phyloP scores from a whole-genome alignment of 106 monocot species.

The Dioscorea dumetorum region DNA sequence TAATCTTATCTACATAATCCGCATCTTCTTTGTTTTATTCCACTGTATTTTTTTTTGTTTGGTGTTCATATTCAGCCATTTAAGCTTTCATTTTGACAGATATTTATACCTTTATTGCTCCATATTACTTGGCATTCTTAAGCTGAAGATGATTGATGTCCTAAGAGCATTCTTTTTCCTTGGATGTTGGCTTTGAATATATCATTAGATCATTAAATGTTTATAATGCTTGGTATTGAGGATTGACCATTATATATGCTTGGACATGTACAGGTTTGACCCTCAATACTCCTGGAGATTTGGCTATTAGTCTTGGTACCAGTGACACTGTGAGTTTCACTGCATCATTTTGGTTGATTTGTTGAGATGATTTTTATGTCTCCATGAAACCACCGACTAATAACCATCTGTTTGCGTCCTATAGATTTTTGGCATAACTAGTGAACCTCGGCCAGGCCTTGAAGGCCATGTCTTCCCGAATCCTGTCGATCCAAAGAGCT shows the following conservation, averaged over 20 bases:
- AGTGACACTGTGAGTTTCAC: slow-evolving; percentile 82
- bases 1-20: too few species aligned
- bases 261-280: slow-evolving; percentile 58
- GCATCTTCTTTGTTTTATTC: too few species aligned
- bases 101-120: too few species aligned
- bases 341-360: background rate
- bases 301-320: slow-evolving; percentile 96
- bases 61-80: too few species aligned
- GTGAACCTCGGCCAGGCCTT: slow-evolving; percentile 62
- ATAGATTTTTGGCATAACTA: slow-evolving; percentile 92
- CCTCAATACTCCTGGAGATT: slow-evolving; percentile 82
- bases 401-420: background rate
- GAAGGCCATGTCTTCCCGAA: slow-evolving; percentile 98
- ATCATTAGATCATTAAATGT: background rate
- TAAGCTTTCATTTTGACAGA: too few species aligned
- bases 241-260: background rate
- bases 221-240: background rate
- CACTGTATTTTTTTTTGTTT: too few species aligned
- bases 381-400: too few species aligned
- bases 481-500: slow-evolving; percentile 87
- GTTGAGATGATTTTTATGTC: too few species aligned
- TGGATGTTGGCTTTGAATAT: too few species aligned
- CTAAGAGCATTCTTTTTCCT: too few species aligned
- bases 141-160: too few species aligned
- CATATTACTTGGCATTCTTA: too few species aligned